These are phyloP conservation scores for Saturnispora quitensis DNA, from an alignment of 805 yeast genomes.

Conservation along the genomic window DNA sequence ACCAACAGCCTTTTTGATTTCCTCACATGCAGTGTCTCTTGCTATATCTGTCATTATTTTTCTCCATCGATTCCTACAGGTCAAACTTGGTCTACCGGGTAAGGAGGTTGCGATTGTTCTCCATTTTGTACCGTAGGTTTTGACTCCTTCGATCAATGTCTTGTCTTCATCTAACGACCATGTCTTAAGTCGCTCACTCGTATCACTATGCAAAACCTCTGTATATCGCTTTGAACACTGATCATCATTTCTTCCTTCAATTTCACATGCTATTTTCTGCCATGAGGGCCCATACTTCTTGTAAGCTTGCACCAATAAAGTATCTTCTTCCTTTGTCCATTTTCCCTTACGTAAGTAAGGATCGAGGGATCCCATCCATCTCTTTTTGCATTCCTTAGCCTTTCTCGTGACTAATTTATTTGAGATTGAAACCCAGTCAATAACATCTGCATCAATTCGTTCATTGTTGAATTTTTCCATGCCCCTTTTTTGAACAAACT, in stretches of 20 bases:
- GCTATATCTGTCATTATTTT: conserved; percentile 71
- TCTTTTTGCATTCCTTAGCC: conserved; percentile 73
- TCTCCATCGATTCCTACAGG: conserved; percentile 91
- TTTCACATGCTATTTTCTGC: conserved; percentile 71
- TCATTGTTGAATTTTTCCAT: conserved; percentile 18
- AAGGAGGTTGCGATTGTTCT: conserved; percentile 63
- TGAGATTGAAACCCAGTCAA: conserved; percentile 59
- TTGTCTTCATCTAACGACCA: conserved; percentile 80
- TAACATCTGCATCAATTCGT: conserved; percentile 29
- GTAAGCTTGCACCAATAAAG: conserved; percentile 51
- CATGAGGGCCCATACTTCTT: conserved; percentile 68
- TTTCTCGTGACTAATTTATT: conserved; percentile 41
- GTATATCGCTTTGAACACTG: conserved; percentile 89
- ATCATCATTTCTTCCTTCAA: conserved; percentile 84
- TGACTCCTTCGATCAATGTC: conserved; percentile 55
- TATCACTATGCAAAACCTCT: conserved; percentile 78
- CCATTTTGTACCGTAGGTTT: conserved; percentile 80
- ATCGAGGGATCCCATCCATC: conserved; percentile 82
- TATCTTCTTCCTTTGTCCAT: conserved; percentile 82
- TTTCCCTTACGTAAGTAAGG: conserved; percentile 76
- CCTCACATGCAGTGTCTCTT: conserved; percentile 49
- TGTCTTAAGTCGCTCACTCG: conserved; percentile 64
- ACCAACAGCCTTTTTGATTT: conserved; percentile 52
- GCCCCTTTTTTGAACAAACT: conserved; percentile 17
- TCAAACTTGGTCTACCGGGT: conserved; percentile 74